A percentile compares a stretch with the other conserved stretches of the same genome.
Conservation (phyloP, 2,329 filamentous ascomycete genomes). For the Endothia cerciana region DNA sequence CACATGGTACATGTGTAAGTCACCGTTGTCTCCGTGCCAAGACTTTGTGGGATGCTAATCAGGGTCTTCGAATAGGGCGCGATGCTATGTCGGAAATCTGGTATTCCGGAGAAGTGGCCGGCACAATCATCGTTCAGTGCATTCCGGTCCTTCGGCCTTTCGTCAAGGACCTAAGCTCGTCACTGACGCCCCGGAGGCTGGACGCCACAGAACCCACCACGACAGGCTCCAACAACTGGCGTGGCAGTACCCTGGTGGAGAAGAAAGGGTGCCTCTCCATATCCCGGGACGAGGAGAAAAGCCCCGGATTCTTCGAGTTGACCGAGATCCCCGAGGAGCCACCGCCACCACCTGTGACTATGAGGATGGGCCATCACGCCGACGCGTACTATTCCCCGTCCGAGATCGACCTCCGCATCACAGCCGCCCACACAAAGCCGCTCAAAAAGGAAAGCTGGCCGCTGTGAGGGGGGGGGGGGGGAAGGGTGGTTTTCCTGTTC, state of each 20-base stretch:
- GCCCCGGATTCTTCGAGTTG: slow-evolving; percentile 19
- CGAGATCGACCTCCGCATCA: slow-evolving; percentile 15
- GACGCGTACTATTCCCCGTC: slow-evolving; percentile 24
- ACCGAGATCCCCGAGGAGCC: slow-evolving; percentile 24
- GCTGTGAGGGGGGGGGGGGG: not conserved
- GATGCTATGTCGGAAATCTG: slow-evolving; percentile 51
- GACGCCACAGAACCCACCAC: slow-evolving; percentile 21
- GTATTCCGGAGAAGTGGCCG: slow-evolving; percentile 56
- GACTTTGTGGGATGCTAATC: not conserved
- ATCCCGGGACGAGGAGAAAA: slow-evolving; percentile 25
- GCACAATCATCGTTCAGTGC: slow-evolving; percentile 59
- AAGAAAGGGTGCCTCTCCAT: slow-evolving; percentile 18
- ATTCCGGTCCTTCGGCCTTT: slow-evolving; percentile 56
- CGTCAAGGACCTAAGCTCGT: slow-evolving; percentile 45
- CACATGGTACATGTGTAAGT: slow-evolving; percentile 50
- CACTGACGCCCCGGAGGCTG: slow-evolving; percentile 39
- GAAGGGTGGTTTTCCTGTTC: not conserved
- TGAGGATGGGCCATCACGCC: slow-evolving; percentile 16
- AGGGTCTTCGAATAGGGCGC: slow-evolving; percentile 36
- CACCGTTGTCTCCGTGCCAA: not conserved
- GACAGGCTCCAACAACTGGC: slow-evolving; percentile 20
- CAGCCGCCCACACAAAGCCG: slow-evolving; percentile 3
- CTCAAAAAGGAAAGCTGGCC: slow-evolving; percentile 16
- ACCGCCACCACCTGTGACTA: not conserved
- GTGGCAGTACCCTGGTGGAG: slow-evolving; percentile 24